Evolutionary conservation across 2,329 filamentous ascomycete species (phyloP).

Genomic region (Scytalidium sp.): DNA sequence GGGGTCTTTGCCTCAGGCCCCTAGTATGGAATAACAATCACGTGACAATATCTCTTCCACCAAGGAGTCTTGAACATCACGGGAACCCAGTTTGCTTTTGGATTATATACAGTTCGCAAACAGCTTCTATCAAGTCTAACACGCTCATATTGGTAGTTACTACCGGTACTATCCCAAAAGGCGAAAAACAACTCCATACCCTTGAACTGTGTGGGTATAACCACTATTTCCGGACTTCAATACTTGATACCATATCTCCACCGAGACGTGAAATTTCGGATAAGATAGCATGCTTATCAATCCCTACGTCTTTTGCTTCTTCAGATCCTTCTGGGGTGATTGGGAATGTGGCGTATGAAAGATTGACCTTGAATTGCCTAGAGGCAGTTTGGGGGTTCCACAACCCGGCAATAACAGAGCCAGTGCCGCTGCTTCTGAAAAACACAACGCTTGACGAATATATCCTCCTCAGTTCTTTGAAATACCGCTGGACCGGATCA

Average conservation of each 20-base stretch:
- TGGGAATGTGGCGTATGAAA: constrained; percentile 66
- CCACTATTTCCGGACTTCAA: constrained; percentile 42
- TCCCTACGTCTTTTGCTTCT: constrained; percentile 47
- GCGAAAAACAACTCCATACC: too few relatives aligned
- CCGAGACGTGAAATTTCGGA: constrained; percentile 70
- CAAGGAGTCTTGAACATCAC: too few relatives aligned
- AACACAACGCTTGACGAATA: constrained; percentile 74
- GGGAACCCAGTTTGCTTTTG: too few relatives aligned
- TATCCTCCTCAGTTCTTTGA: constrained; percentile 62
- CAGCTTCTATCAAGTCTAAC: too few relatives aligned
- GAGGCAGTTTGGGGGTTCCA: constrained; percentile 55
- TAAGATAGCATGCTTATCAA: constrained; percentile 67
- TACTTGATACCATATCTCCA: constrained; percentile 63
- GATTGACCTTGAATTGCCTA: constrained; percentile 65
- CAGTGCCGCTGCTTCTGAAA: constrained; percentile 64
- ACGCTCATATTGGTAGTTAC: too few relatives aligned
- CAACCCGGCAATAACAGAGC: constrained; percentile 58
- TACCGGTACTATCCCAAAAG: too few relatives aligned
- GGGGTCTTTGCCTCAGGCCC: background rate
- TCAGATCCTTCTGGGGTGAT: constrained; percentile 33
- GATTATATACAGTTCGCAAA: too few relatives aligned
- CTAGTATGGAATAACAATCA: background rate
- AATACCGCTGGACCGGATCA: constrained; percentile 59
- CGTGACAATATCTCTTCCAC: background rate
- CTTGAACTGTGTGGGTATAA: too few relatives aligned